Evolutionary conservation across 768 basidiomycete genomes (phyloP), one percentile per base, ranked within the genome.

Genomic region (Collybia sordida): DNA sequence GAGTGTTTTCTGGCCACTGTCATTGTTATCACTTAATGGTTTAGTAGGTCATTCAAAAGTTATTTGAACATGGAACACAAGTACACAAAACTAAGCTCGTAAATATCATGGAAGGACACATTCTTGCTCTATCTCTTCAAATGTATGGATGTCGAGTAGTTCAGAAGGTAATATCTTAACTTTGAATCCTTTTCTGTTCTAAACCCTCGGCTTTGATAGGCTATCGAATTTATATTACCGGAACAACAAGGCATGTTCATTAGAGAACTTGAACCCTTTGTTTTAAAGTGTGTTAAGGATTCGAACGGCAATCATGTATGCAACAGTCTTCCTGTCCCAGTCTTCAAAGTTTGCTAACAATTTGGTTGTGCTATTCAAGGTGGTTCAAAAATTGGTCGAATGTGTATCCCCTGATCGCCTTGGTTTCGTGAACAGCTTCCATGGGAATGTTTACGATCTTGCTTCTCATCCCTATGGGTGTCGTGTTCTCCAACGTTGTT

Each of bases 141-240:
- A 91, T 95, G 80, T 98, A 98, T 66, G 96, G 95, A 3, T 99
- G 96, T 68, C 83, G 96, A 12, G 94, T 98, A 6, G 87, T 95
- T 17, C 93, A 96, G 65, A 93, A 93, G 86, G 92, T 90, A 53
- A 21, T 55, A 54, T 22, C 4, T 34, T 22, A 19, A 34, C n/a
- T 28, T n/a, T 44, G 9, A 45, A 11, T 21, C 7, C 14, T 19
- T 19, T 21, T 21, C n/a, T 17, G 41, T 38, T 14, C 7, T 8
- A 31, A 49, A 45, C 47, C 53, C 39, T 36, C 53, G 48, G 50
- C 35, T 51, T 42, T n/a, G 6, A 24, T 57, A 97, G 90, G 92
- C 93, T 23, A 76, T 98, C 18, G 94, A 98, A 61, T 82, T 78
- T 61, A 75, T 93, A 45, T 71, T 83, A 15, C 83, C 85, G 14